Conservation (phyloP, 441 rosid genomes). For the Pelargonium cotyledonis region DNA sequence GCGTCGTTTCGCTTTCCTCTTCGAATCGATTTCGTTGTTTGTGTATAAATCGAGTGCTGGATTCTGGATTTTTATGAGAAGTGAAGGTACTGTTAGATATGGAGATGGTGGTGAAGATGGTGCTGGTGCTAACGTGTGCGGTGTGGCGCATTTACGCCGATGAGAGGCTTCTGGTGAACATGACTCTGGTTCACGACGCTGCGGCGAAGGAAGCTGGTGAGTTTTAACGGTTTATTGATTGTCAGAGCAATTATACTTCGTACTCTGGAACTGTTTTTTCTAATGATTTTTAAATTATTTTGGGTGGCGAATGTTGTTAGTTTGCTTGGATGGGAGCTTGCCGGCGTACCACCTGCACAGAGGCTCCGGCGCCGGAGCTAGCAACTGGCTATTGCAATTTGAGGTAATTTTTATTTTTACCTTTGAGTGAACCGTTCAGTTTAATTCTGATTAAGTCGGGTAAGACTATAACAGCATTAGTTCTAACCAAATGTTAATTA, state of each 20-base stretch:
- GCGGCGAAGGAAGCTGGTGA: constrained; percentile 53
- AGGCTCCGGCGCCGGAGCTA: constrained; percentile 74
- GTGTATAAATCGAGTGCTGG: background rate
- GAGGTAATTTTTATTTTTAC: constrained; percentile 44
- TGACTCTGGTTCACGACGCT: constrained; percentile 63
- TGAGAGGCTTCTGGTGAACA: constrained; percentile 33
- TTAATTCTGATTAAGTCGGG: background rate
- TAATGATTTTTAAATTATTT: background rate
- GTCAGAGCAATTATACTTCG: background rate
- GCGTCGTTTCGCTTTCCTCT: background rate
- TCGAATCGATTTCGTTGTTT: too few relatives aligned
- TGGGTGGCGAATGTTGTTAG: constrained; percentile 26
- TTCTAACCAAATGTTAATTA: too few relatives aligned
- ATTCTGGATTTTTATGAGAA: background rate
- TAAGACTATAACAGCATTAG: too few relatives aligned
- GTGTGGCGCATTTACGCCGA: constrained; percentile 24
- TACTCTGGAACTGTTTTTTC: background rate
- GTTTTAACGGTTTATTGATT: constrained; percentile 3
- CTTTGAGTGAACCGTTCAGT: background rate
- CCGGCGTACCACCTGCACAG: constrained; percentile 78
- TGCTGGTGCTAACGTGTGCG: constrained; percentile 20
- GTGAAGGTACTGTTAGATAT: background rate
- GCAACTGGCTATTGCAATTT: constrained; percentile 82
- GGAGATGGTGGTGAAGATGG: background rate
- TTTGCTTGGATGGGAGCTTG: constrained; percentile 89